Evolutionary conservation across 805 yeast species (phyloP), one percentile per base, ranked within the genome.

Genomic region (Ogataea siamensis): DNA sequence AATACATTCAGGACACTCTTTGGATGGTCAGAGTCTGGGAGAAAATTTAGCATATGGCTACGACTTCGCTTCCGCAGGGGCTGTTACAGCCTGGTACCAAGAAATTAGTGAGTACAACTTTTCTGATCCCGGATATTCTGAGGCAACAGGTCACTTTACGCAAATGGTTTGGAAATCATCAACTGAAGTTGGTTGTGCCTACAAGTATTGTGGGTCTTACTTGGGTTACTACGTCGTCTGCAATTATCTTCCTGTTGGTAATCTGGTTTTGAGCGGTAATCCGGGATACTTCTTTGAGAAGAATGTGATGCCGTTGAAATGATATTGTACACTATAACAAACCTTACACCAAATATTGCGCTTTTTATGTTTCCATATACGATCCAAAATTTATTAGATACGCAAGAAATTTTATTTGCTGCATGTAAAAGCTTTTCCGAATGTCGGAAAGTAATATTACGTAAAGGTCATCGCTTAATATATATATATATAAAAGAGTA

Each of bases 11-110:
- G 67, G 71, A 26, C 80, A 82, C 10, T 72, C 72, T 12, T 51
- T 49, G 37, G 28, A 57, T 5, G 68, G 72, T 25, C 74, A 80
- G 2, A 73, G 74, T 14, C 39, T 60, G 22, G 95, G 95, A 39
- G 94, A 85, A 58, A 85, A 85, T 64, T 68, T 85, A 42, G 94
- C 93, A n/a, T 68, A 78, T 26, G 95, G 95, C 18, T 81, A 70
- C 58, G 50, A 68, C 55, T 58, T 57, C 25, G 24, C 33, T 7
- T 51, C 64, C 33, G 61, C 76, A 4, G 80, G 74, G 3, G 84
- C 87, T 3, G 78, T 81, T 9, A 69, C 70, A 19, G 89, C 86
- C 2, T 86, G 94, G 93, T 86, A 83, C 65, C 66, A 72, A 46
- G 94, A 85, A 60, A 71, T 78, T 38, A 40, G 51, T 30, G 34